Conservation (phyloP, 352 stramenopile species). For the Pythium pyrilobum region DNA sequence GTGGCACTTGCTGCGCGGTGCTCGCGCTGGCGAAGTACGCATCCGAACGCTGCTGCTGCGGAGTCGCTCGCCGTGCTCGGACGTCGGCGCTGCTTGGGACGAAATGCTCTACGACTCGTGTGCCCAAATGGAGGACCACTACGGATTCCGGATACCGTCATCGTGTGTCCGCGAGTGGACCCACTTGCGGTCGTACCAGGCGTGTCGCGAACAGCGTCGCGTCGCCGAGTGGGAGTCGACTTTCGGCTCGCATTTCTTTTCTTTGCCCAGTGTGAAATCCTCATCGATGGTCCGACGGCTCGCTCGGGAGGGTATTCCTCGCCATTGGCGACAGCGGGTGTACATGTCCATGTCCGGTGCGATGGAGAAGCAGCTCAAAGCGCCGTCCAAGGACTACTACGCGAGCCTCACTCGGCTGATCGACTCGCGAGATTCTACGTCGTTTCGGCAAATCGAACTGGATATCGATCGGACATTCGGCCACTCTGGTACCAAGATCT, state of each 20-base stretch:
- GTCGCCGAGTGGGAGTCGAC: conserved; percentile 54
- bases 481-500: conserved; percentile 60
- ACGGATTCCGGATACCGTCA: conserved; percentile 60
- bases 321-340: conserved; percentile 53
- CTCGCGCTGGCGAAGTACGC: conserved; percentile 53
- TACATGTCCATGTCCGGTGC: conserved; percentile 70
- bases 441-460: conserved; percentile 82
- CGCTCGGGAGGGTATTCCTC: conserved; percentile 46
- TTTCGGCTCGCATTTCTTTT: conserved; percentile 42
- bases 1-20: conserved; percentile 53
- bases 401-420: conserved; percentile 35
- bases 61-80: background rate
- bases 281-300: conserved; percentile 27
- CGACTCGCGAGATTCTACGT: conserved; percentile 35
- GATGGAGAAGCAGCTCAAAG: conserved; percentile 48
- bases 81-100: conserved; percentile 33
- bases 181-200: conserved; percentile 65
- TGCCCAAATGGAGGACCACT: conserved; percentile 43
- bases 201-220: conserved; percentile 65
- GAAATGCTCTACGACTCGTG: conserved; percentile 23
- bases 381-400: conserved; percentile 42
- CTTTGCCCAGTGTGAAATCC: conserved; percentile 11
- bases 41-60: conserved; percentile 54
- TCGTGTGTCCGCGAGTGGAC: conserved; percentile 34
- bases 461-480: conserved; percentile 86